These are phyloP conservation scores for Gastroboletus turbinatus DNA, from an alignment of 1,284 basidiomycete genomes.

Conservation along the genomic window DNA sequence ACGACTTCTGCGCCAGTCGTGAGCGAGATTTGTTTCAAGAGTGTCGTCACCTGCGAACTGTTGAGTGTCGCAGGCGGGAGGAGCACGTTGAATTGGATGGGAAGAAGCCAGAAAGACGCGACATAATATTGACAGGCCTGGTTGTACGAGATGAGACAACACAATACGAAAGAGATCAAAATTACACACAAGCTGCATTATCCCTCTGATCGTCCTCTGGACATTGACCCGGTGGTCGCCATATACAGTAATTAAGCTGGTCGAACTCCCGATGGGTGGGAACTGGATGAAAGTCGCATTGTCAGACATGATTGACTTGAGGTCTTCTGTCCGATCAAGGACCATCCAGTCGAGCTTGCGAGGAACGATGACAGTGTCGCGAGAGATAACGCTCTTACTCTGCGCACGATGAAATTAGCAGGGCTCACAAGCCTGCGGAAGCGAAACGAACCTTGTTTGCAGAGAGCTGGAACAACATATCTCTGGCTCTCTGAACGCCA, in stretches of 20 bases:
- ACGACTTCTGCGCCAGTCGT: slow-evolving; percentile 92
- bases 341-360: slow-evolving; percentile 99
- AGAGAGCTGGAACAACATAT: slow-evolving; percentile 91
- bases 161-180: slow-evolving; percentile 7
- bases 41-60: slow-evolving; percentile 78
- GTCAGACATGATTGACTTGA: slow-evolving; percentile 92
- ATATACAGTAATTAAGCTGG: slow-evolving; percentile 90
- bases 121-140: slow-evolving; percentile 96
- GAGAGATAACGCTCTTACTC: slow-evolving; percentile 89
- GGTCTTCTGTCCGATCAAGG: slow-evolving; percentile 87
- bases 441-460: slow-evolving; percentile 70
- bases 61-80: slow-evolving; percentile 83
- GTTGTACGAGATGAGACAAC: background rate
- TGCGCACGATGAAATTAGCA: slow-evolving; percentile 36
- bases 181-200: slow-evolving; percentile 90
- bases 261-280: slow-evolving; percentile 87
- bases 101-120: slow-evolving; percentile 94
- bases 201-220: slow-evolving; percentile 89
- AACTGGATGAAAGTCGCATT: slow-evolving; percentile 96
- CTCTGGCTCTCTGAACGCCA: slow-evolving; percentile 90
- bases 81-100: slow-evolving; percentile 90
- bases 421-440: background rate
- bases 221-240: slow-evolving; percentile 96
- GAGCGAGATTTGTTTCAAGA: slow-evolving; percentile 86
- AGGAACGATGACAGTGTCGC: slow-evolving; percentile 92